phyloP scores from a whole-genome alignment of 2,329 filamentous ascomycete genomes.

The Elsinoe australis region DNA sequence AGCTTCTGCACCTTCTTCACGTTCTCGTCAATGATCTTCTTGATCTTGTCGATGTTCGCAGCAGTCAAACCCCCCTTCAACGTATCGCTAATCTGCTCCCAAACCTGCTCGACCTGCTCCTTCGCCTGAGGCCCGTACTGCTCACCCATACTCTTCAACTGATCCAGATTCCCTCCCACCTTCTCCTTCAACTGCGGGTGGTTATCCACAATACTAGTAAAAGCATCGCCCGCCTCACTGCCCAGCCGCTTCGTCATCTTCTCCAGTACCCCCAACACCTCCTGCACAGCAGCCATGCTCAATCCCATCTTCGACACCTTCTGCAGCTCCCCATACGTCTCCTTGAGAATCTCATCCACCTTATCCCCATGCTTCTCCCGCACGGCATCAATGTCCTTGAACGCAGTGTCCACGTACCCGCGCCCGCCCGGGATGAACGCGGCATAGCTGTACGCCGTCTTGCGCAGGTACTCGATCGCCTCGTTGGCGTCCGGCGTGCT shows the following conservation, averaged over 20 bases:
- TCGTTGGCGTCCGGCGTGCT: conserved; percentile 57
- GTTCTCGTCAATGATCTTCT: conserved; percentile 62
- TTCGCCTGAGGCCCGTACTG: conserved; percentile 68
- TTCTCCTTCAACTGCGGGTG: conserved; percentile 67
- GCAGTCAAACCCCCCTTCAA: conserved; percentile 54
- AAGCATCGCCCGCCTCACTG: conserved; percentile 55
- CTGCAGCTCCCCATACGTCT: conserved; percentile 61
- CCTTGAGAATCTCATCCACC: conserved; percentile 59
- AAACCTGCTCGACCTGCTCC: conserved; percentile 66
- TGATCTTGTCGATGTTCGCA: conserved; percentile 48
- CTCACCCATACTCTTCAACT: conserved; percentile 62
- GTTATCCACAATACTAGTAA: conserved; percentile 60
- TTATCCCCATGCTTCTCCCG: conserved; percentile 60
- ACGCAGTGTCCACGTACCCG: conserved; percentile 59
- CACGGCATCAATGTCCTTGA: conserved; percentile 63
- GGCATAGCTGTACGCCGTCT: conserved; percentile 61
- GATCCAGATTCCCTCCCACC: conserved; percentile 58
- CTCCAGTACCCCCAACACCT: conserved; percentile 8
- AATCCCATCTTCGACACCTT: conserved; percentile 54
- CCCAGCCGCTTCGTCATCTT: conserved; percentile 53
- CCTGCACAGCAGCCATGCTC: conserved; percentile 30
- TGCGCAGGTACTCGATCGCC: conserved; percentile 57
- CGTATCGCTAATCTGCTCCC: conserved; percentile 58
- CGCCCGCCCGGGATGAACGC: conserved; percentile 64
- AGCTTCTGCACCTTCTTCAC: conserved; percentile 57